Evolutionary conservation across 1,284 basidiomycete genomes (phyloP), one percentile per base, ranked within the genome.

Genomic region (Agaricales sp.): DNA sequence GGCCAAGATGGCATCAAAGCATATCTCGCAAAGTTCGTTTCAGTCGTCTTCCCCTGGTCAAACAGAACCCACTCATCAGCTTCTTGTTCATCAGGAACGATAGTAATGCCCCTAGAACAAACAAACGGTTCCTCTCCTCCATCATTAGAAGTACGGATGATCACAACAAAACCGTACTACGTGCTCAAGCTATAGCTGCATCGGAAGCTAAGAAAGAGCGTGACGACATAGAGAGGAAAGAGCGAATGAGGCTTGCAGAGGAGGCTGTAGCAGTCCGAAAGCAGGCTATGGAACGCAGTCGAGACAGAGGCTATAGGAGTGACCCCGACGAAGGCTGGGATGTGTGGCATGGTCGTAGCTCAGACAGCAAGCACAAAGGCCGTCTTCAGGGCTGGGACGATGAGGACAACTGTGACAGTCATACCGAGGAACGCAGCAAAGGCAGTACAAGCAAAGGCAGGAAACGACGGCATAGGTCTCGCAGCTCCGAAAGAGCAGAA

Each of bases 101-200:
- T 54, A 74, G 69, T 50, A 87, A 82, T 58, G 82, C 77, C 1
- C 89, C 88, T 0, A 81, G 77, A 57, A 66, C 92, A n/a, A 95
- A 95, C 69, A 96, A 94, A 61, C 85, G 90, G 1, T 96, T 96
- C 64, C 70, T 96, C 18, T 78, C 82, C 0, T 83, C 85, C 20
- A 90, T 96, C 52, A 92, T 96, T 50, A 80, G 82, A 52, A 91
- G 78, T 54, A 94, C 93, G 2, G 92, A 93, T 60, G 91, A 92
- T 50, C 93, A 96, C 62, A 96, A 96, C 63, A 81, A 82, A 63
- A 81, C 86, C 12, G 70, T 96, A 16, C 67, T 92, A 6, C 75
- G 80, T 39, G 76, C 83, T 16, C 90, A 96, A 64, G 82, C 85
- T 0, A 65, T 76, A 16, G 81, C 84, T 23, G 87, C 87, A 0